Base-by-base conservation (phyloP, 2,329 filamentous ascomycete species). In the Lachnellula subtilissima region DNA sequence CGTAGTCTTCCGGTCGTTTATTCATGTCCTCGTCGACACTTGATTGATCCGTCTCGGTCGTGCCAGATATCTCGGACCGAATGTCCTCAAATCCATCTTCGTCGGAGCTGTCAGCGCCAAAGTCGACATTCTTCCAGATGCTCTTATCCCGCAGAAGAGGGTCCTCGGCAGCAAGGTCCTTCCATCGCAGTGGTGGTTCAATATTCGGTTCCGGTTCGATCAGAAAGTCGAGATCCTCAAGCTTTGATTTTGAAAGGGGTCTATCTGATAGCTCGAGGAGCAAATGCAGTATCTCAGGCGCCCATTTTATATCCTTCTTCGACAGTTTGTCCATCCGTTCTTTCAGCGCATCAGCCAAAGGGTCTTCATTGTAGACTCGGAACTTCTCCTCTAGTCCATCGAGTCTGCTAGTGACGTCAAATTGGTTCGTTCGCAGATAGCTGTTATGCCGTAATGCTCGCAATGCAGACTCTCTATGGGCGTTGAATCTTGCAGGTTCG, bases 321-420 rank as follows among this genome's bases (percentile, higher is more conserved):
- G 79, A 74, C 19, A 96, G 72, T 57, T 85, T 81, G 40, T 79
- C 73, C 14, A 91, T 71, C 37, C 88, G 79, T 45, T 70, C 67
- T 40, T 76, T 74, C 37, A 91, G 74, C 5, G 84, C 85, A 68
- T 92, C 85, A 12, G 91, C 90, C 25, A 97, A 75, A 40, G 83
- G 84, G 65, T 97, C 92, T 59, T 89, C 84, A 67, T 88, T 86
- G 48, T 90, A 79, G 53, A 97, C 80, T 35, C 85, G 82, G 65
- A 97, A 94, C 64, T 93, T 91, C 74, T 97, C 94, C 63, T 92
- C 86, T 2, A 97, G 76, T 1, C 89, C 89, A 49, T 83, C 76
- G 2, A 93, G 76, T 37, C 78, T 79, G 39, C 79, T 79, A 40
- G 80, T 75, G 19, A 92, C 82, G 46, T 88, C 84, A 67, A 92